Evolutionary conservation across 2,329 filamentous ascomycete species (phyloP), one percentile per base, ranked within the genome.

Genomic region (Catunica adiposa): DNA sequence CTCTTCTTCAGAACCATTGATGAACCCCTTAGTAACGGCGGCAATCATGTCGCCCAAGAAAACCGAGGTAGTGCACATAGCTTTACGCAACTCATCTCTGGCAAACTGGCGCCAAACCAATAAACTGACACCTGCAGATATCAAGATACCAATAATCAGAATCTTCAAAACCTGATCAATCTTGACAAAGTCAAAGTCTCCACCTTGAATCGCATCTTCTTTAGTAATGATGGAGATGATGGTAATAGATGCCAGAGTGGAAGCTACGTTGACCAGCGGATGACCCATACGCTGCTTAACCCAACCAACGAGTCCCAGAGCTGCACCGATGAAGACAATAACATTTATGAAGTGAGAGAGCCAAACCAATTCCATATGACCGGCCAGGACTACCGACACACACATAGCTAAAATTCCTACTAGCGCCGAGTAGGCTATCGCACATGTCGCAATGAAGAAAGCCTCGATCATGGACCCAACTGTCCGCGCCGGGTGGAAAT

Each of bases 181-280:
- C 68, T 94, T 94, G 58, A 80, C 80, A 62, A 85, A 80, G 0
- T 85, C 89, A 63, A 95, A 88, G 54, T 83, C 82, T 4, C 86
- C 87, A 34, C 78, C 81, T 63, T 94, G 86, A 0, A 96, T 82
- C 1, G 88, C 82, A 53, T 88, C 89, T 67, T 96, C 90, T 68
- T 94, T 94, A 9, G 90, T 95, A 59, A 96, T 72, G 48, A 94
- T 80, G 1, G 86, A 89, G 64, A 96, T 94, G 60, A 92, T 86
- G 52, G 87, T 87, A 57, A 97, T 81, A 34, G 87, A 90, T 5
- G 89, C 81, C 61, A 96, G 73, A 31, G 89, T 95, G 62, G 85
- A 88, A 51, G 84, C 86, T 37, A 90, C 84, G 64, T 89, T 89
- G 60, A 92, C 86, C 56, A 92, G 70, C 5, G 87, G 85, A 62